Evolutionary conservation across 768 basidiomycete species (phyloP).

Genomic region (Boletus bicolor): DNA sequence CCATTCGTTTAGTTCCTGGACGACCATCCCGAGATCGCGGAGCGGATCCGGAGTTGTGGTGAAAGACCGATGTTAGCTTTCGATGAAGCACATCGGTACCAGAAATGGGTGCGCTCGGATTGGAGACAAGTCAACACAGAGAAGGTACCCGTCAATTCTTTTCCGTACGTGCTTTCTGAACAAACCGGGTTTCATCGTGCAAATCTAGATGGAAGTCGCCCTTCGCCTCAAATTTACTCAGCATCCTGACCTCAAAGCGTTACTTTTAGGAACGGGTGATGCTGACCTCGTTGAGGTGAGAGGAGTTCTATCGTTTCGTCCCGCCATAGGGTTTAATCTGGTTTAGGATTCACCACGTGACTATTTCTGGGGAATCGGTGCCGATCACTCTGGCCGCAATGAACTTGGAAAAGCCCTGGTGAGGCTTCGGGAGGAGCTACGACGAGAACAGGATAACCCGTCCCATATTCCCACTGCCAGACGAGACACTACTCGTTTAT

Average conservation of each 20-base stretch:
- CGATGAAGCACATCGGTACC: slow-evolving; percentile 63
- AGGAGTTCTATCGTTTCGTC: not conserved
- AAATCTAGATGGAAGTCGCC: slow-evolving; percentile 58
- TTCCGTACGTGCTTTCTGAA: not conserved
- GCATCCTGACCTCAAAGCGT: slow-evolving; percentile 53
- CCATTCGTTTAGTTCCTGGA: slow-evolving; percentile 49
- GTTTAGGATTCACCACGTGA: slow-evolving; percentile 69
- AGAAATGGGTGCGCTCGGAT: slow-evolving; percentile 58
- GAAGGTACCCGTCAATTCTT: slow-evolving; percentile 40
- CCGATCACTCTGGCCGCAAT: slow-evolving; percentile 63
- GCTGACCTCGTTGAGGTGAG: slow-evolving; percentile 66
- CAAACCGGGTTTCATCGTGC: not conserved
- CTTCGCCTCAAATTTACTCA: slow-evolving; percentile 71
- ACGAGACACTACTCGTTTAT: slow-evolving; percentile 29
- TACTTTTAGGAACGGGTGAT: slow-evolving; percentile 63
- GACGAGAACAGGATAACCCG: slow-evolving; percentile 30
- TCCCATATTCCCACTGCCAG: slow-evolving; percentile 27
- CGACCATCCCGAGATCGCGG: slow-evolving; percentile 58
- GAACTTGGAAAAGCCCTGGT: slow-evolving; percentile 72
- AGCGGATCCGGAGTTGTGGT: slow-evolving; percentile 64
- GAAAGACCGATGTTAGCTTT: slow-evolving; percentile 62
- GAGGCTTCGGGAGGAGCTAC: slow-evolving; percentile 56
- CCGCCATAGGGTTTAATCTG: not conserved
- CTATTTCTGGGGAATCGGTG: slow-evolving; percentile 75
- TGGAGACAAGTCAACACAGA: slow-evolving; percentile 69